Conservation (phyloP, 2,329 filamentous ascomycete genomes). For the Fusarium sp. region DNA sequence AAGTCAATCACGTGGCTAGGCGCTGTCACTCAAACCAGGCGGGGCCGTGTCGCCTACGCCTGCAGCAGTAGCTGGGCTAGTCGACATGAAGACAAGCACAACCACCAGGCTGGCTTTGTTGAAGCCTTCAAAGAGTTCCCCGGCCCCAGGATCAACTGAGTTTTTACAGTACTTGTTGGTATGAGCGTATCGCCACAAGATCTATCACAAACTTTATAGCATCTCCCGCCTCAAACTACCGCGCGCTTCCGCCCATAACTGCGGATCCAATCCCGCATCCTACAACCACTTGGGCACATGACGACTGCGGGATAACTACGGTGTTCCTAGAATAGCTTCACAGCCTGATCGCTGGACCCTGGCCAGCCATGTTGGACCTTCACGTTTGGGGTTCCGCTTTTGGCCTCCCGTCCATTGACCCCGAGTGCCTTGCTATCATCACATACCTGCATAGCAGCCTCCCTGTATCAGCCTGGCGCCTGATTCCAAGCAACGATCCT, state of each 20-base stretch:
- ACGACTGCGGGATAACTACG: conserved; percentile 25
- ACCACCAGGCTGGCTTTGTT: conserved; percentile 36
- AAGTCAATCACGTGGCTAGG: conserved; percentile 45
- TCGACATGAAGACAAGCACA: conserved; percentile 12
- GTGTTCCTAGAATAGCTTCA: conserved; percentile 23
- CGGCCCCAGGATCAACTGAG: conserved; percentile 12
- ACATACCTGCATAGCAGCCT: conserved; percentile 78
- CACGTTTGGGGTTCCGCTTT: conserved; percentile 94
- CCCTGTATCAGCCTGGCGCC: conserved; percentile 71
- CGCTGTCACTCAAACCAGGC: conserved; percentile 42
- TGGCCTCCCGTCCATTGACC: conserved; percentile 88
- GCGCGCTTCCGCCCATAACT: conserved; percentile 20
- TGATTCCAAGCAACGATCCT: conserved; percentile 81
- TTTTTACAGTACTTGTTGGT: conserved; percentile 13
- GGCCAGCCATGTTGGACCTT: conserved; percentile 67
- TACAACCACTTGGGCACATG: conserved; percentile 14
- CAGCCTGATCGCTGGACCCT: conserved; percentile 16
- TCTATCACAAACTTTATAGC: conserved; percentile 13
- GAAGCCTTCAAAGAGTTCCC: conserved; percentile 26
- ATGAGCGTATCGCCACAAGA: conserved; percentile 28
- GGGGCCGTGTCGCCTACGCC: neutral
- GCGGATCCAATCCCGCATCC: conserved; percentile 5
- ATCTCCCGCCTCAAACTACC: conserved; percentile 14
- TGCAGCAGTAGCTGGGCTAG: neutral
- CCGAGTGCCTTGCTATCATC: conserved; percentile 88